phyloP scores from a whole-genome alignment of 306 rosid species.

The Rosa chinensis region DNA sequence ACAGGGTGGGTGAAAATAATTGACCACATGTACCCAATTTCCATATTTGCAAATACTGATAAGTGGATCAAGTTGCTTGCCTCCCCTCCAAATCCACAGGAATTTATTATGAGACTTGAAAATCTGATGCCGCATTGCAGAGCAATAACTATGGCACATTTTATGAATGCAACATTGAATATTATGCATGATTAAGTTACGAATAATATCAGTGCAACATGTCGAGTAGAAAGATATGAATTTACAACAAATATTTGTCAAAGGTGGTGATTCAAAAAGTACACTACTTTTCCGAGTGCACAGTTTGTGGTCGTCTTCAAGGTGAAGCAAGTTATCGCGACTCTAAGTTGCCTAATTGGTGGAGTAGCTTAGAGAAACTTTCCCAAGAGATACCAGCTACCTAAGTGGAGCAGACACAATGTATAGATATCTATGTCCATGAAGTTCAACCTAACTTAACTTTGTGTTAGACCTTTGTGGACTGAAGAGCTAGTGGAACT shows the following conservation, averaged over 20 bases:
- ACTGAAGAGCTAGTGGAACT: conserved; percentile 10
- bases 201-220: neutral
- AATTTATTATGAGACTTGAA: neutral
- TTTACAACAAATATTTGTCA: no score
- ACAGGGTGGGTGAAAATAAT: conserved; percentile 8
- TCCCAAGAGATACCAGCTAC: neutral
- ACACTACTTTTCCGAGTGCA: no score
- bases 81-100: neutral
- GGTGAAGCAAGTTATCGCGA: neutral
- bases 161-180: neutral
- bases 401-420: conserved; percentile 2
- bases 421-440: neutral
- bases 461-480: neutral
- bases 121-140: neutral
- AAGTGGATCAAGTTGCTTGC: neutral
- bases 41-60: neutral
- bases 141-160: neutral
- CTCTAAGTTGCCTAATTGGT: neutral
- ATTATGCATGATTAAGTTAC: neutral
- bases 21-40: neutral
- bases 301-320: neutral
- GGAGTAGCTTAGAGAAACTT: neutral
- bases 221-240: neutral
- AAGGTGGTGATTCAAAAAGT: no score
- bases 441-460: neutral